These are phyloP conservation scores for Komagataella ulmi DNA, from an alignment of 805 yeast genomes.

Conservation along the genomic window DNA sequence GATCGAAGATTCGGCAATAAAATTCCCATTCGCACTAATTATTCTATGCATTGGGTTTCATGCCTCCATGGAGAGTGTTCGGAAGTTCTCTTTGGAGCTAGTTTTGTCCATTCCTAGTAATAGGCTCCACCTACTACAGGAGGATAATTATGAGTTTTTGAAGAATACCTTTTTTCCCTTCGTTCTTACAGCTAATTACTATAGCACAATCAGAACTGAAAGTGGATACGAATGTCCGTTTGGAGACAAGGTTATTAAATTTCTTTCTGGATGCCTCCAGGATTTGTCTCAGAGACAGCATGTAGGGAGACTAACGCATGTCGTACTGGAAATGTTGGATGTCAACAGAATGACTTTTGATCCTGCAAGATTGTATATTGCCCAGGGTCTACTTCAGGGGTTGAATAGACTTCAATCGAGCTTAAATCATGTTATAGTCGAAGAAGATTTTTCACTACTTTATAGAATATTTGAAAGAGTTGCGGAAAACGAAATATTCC, in stretches of 20 bases:
- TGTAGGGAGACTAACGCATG: neutral
- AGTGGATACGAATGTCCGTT: conserved; percentile 33
- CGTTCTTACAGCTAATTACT: conserved; percentile 51
- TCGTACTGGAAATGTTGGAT: conserved; percentile 29
- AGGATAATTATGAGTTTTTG: conserved; percentile 23
- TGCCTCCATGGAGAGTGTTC: conserved; percentile 67
- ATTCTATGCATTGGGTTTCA: conserved; percentile 65
- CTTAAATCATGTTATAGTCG: neutral
- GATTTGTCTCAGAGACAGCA: neutral
- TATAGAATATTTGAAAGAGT: conserved; percentile 18
- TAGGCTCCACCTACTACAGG: conserved; percentile 32
- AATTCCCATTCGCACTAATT: conserved; percentile 60
- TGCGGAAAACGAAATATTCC: conserved; percentile 30
- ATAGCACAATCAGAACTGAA: conserved; percentile 22
- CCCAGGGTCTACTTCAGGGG: conserved; percentile 46
- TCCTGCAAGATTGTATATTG: conserved; percentile 52
- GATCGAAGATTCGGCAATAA: conserved; percentile 33
- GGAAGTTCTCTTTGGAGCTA: conserved; percentile 45
- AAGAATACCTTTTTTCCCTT: conserved; percentile 37
- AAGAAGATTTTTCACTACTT: conserved; percentile 11
- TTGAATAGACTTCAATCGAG: conserved; percentile 11
- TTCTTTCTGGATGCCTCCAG: conserved; percentile 17
- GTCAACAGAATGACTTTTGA: conserved; percentile 43
- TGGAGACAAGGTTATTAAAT: conserved; percentile 36
- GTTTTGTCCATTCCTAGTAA: conserved; percentile 36